Evolutionary conservation across 371 early-diverging fungal genomes (phyloP), one percentile per base, ranked within the genome.

Genomic region (Mucor mucedo): DNA sequence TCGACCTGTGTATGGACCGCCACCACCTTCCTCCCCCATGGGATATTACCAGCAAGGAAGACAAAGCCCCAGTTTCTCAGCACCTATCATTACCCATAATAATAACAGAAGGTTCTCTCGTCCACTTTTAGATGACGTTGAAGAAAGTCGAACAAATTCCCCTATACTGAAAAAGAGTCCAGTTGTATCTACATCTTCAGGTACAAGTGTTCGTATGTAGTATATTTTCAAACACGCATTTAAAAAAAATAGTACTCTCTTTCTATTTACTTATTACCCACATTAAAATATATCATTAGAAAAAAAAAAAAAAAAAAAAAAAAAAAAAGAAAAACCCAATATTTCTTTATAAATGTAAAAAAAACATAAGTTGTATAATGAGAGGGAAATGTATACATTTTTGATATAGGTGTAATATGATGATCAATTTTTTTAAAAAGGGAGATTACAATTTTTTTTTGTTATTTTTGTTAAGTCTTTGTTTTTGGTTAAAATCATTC

Each of bases 1-100:
- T 8, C 30, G 63, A 29, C 63, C 68, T 9, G 48, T 62, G 14
- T 56, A 35, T 40, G 58, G 63, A 2, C 53, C 62, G 10, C 63
- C 58, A 27, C 45, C 65, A 30, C 58, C 56, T 2, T 58, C 63
- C 39, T 42, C 65, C 4, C 40, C 55, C 39, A 61, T 54, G 47
- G 60, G 54, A 33, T 62, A 54, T 13, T 59, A 55, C 40, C 60
- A 59, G 30, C 50, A 50, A 29, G 63, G 59, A 39, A 45, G 63
- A 38, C 63, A 62, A 55, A 59, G 63, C 7, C 63, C 62, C 27
- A 61, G 62, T 45, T 52, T 66, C 11, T 56, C 68, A 41, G 50
- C 63, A 21, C 68, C 68, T 33, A 41, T 55, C 3, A 29, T 55
- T 13, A 21, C 59, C 28, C 63, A 63, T 45, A 40, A 38, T 21